Percentiles rank a stretch among this genome's conserved stretches.
Evolutionary conservation across 2,329 filamentous ascomycete species (phyloP).

Genomic region (Phaeosphaeria sp.): DNA sequence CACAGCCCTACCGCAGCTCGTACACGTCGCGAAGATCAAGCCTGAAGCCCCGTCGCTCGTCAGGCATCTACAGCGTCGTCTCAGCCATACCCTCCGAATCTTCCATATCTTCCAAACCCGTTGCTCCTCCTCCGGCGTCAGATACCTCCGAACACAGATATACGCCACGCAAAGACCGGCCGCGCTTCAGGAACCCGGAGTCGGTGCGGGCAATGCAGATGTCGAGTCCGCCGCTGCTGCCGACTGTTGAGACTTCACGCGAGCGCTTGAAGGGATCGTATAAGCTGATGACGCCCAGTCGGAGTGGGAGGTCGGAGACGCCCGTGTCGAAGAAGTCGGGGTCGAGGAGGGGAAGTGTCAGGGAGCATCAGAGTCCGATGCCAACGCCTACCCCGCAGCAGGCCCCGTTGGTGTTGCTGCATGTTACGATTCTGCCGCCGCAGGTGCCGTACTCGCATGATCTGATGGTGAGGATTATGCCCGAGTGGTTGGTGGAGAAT

Average conservation of each 20-base stretch:
- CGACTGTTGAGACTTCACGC: constrained; percentile 36
- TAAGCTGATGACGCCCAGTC: constrained; percentile 41
- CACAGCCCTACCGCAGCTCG: constrained; percentile 39
- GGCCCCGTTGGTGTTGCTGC: constrained; percentile 76
- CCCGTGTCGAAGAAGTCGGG: constrained; percentile 36
- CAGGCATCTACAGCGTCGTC: constrained; percentile 41
- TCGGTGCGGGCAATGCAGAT: constrained; percentile 75
- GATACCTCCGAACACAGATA: constrained; percentile 51
- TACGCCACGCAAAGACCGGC: constrained; percentile 65
- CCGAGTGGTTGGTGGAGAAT: constrained; percentile 60
- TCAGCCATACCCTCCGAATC: constrained; percentile 48
- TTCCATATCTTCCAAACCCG: constrained; percentile 43
- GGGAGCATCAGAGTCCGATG: constrained; percentile 36
- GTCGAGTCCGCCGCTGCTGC: constrained; percentile 61
- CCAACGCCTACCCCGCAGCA: constrained; percentile 50
- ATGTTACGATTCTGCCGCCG: constrained; percentile 77
- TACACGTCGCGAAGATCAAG: constrained; percentile 39
- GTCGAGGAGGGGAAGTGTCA: constrained; percentile 34
- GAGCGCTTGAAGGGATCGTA: constrained; percentile 41
- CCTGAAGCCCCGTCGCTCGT: constrained; percentile 32
- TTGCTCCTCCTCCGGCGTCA: constrained; percentile 29
- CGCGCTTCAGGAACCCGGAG: constrained; percentile 72
- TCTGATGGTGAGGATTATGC: constrained; percentile 58
- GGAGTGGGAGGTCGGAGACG: constrained; percentile 39
- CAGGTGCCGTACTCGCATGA: constrained; percentile 65